phyloP scores from a whole-genome alignment of 148 eudicot species.

The Silene latifolia region DNA sequence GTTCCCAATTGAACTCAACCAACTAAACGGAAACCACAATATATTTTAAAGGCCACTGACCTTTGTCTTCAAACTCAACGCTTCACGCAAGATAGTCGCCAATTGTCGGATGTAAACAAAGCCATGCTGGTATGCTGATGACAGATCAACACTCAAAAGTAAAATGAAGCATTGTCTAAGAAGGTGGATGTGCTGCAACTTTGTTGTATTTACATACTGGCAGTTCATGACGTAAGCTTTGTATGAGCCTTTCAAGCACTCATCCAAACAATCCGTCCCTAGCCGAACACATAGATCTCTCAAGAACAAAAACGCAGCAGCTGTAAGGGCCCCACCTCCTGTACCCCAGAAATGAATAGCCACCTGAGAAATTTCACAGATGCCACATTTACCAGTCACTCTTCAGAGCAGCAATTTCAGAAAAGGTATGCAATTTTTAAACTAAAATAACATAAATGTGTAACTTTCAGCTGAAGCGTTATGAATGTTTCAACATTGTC shows the following conservation, averaged over 20 bases:
- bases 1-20: neutral
- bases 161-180: slow-evolving; percentile 74
- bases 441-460: neutral
- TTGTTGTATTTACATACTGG: slow-evolving; percentile 64
- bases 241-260: slow-evolving; percentile 89
- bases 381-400: neutral
- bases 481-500: neutral
- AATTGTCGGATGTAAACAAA: slow-evolving; percentile 86
- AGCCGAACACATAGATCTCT: slow-evolving; percentile 78
- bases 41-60: slow-evolving; percentile 26
- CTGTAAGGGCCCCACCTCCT: slow-evolving; percentile 78
- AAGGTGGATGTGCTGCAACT: slow-evolving; percentile 83
- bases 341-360: slow-evolving; percentile 95
- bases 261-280: slow-evolving; percentile 87
- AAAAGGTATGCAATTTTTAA: too few species aligned
- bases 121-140: slow-evolving; percentile 84
- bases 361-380: slow-evolving; percentile 51
- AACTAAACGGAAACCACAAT: neutral
- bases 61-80: slow-evolving; percentile 64
- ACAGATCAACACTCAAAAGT: slow-evolving; percentile 73
- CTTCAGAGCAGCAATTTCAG: neutral
- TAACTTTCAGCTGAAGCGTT: neutral
- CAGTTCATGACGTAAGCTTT: slow-evolving; percentile 87
- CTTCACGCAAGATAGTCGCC: slow-evolving; percentile 74
- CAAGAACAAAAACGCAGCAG: slow-evolving; percentile 71